Percentiles rank a stretch among this genome's conserved stretches.
Conservation (phyloP, 768 basidiomycete genomes). For the Grammothele lineata region DNA sequence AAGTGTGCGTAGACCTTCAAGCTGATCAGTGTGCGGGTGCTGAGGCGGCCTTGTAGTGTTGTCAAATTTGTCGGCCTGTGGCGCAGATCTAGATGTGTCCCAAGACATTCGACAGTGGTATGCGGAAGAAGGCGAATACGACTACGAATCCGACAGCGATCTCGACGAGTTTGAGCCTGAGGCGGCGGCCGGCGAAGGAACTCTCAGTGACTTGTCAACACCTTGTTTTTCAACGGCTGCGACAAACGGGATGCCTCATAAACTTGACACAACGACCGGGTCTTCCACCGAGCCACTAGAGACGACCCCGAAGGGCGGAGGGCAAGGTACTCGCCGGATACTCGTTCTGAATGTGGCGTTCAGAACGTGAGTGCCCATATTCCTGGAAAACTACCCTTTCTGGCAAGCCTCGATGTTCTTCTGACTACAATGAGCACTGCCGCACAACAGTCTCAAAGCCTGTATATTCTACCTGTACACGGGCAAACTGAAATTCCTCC, state of each 20-base stretch:
- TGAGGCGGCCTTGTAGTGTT: slow-evolving; percentile 6
- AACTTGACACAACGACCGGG: background rate
- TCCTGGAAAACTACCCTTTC: background rate
- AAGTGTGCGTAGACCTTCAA: background rate
- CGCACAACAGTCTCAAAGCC: slow-evolving; percentile 36
- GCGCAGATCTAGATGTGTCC: slow-evolving; percentile 1
- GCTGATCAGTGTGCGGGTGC: background rate
- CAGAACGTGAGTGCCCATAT: slow-evolving; percentile 13
- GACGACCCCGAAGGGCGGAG: no score
- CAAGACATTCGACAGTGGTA: background rate
- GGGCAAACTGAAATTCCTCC: slow-evolving; percentile 27
- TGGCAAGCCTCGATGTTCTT: background rate
- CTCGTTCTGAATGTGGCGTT: slow-evolving; percentile 14
- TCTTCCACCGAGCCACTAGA: background rate
- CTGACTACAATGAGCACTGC: no score
- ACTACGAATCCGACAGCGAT: slow-evolving; percentile 21
- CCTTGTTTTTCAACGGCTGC: background rate
- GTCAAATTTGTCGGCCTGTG: no score
- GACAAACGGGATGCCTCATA: background rate
- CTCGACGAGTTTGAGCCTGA: slow-evolving; percentile 15
- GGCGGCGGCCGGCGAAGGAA: background rate
- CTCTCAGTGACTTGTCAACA: no score
- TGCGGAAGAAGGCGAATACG: slow-evolving; percentile 12
- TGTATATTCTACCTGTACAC: slow-evolving; percentile 39
- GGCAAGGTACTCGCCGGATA: slow-evolving; percentile 3